Evolutionary conservation across 2,329 filamentous ascomycete genomes (phyloP).

Genomic region (Trichoderma sp.): DNA sequence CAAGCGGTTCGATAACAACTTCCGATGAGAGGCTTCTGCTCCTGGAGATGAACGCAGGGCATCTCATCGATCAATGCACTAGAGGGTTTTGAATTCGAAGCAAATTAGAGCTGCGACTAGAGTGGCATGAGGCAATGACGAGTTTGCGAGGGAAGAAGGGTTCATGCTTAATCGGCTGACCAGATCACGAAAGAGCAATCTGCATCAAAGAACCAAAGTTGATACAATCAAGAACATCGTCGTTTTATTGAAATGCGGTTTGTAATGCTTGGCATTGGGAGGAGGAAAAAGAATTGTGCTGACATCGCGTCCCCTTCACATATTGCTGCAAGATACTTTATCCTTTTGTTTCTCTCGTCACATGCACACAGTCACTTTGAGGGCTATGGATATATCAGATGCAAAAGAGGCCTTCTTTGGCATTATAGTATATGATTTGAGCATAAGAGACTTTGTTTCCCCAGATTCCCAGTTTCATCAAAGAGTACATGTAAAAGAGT

Average conservation of each 20-base stretch:
- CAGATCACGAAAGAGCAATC: slow-evolving; percentile 20
- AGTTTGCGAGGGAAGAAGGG: slow-evolving; percentile 1
- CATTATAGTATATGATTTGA: slow-evolving; percentile 14
- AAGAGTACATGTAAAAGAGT: too few species aligned
- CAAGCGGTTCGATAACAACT: slow-evolving; percentile 87
- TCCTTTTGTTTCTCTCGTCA: neutral
- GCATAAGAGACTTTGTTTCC: neutral
- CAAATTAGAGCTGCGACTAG: slow-evolving; percentile 16
- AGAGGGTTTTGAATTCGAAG: slow-evolving; percentile 27
- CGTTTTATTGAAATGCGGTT: slow-evolving; percentile 24
- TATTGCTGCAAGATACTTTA: slow-evolving; percentile 15
- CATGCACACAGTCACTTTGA: neutral
- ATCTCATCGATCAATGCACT: slow-evolving; percentile 12
- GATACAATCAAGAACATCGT: slow-evolving; percentile 7
- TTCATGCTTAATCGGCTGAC: slow-evolving; percentile 27
- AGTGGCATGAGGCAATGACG: neutral
- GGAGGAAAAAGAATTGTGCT: slow-evolving; percentile 10
- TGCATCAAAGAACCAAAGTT: slow-evolving; percentile 23
- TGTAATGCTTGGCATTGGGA: slow-evolving; percentile 14
- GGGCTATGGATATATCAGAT: slow-evolving; percentile 15
- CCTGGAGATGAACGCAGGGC: slow-evolving; percentile 14
- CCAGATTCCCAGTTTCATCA: neutral
- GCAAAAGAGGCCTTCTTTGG: slow-evolving; percentile 11
- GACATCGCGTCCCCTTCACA: slow-evolving; percentile 10
- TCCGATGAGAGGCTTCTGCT: slow-evolving; percentile 47